phyloP scores from a whole-genome alignment of 1,284 basidiomycete genomes.

The Prillingera fragicola region DNA sequence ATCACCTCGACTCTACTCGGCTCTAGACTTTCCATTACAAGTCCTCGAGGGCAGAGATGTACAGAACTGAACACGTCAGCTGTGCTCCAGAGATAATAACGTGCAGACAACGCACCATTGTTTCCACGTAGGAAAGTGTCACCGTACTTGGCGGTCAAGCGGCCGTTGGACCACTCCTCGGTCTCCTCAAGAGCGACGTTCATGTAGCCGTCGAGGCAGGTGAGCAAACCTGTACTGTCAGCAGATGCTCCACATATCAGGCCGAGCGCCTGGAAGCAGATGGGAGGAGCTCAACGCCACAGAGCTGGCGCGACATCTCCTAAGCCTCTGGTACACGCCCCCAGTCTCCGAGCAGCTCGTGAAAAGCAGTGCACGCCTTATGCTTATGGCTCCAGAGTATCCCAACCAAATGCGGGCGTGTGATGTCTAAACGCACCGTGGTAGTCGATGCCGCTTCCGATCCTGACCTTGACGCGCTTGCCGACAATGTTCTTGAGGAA shows the following conservation, averaged over 20 bases:
- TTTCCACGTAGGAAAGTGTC: constrained; percentile 95
- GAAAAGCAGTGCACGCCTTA: background rate
- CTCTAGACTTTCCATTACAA: constrained; percentile 29
- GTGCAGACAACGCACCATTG: constrained; percentile 69
- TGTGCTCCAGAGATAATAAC: background rate
- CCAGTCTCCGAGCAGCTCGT: too few species aligned
- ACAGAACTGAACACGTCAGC: constrained; percentile 43
- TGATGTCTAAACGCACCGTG: constrained; percentile 60
- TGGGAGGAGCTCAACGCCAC: too few species aligned
- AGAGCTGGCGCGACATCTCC: background rate
- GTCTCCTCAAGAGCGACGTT: constrained; percentile 97
- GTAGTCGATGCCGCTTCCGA: constrained; percentile 96
- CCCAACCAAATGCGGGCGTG: background rate
- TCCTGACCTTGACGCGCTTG: constrained; percentile 84
- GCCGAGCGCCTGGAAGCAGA: background rate
- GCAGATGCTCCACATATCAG: background rate
- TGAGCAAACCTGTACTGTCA: constrained; percentile 66
- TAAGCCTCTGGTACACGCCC: background rate
- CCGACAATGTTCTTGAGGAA: constrained; percentile 92
- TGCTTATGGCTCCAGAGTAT: background rate
- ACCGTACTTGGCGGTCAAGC: constrained; percentile 79
- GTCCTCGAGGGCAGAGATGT: constrained; percentile 52
- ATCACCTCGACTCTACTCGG: too few species aligned
- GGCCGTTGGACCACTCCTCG: constrained; percentile 85
- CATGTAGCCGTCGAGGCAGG: constrained; percentile 97